phyloP scores from a whole-genome alignment of 2,329 filamentous ascomycete genomes.

The Pezicula radicicola region DNA sequence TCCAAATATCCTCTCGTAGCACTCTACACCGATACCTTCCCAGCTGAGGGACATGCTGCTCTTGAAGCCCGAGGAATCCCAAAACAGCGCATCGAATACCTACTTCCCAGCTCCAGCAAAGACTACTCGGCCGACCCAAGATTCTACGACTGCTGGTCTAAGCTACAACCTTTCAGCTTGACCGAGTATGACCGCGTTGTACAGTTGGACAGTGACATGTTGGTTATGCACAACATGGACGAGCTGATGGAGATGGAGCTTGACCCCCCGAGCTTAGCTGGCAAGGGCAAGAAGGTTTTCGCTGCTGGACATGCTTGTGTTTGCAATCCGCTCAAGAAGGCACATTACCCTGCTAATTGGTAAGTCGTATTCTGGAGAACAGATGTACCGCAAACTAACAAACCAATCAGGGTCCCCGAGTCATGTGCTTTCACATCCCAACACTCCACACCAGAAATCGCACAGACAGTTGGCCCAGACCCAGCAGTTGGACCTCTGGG shows the following conservation, averaged over 20 bases:
- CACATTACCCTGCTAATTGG: constrained; percentile 77
- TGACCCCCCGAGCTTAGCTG: constrained; percentile 51
- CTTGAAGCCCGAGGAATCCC: constrained; percentile 68
- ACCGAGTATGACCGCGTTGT: constrained; percentile 76
- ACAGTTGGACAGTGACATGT: constrained; percentile 86
- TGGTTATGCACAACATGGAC: constrained; percentile 82
- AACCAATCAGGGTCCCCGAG: constrained; percentile 35
- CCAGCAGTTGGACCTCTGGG: constrained; percentile 45
- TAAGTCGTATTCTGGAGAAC: constrained; percentile 26
- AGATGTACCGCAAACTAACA: neutral
- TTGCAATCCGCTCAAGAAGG: constrained; percentile 76
- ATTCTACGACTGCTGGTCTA: constrained; percentile 90
- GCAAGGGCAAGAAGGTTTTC: constrained; percentile 62
- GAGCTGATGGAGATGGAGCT: constrained; percentile 83
- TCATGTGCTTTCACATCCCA: constrained; percentile 59
- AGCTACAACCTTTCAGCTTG: constrained; percentile 76
- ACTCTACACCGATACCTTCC: constrained; percentile 78
- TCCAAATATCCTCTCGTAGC: constrained; percentile 77
- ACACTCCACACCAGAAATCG: constrained; percentile 42
- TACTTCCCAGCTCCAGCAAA: constrained; percentile 62
- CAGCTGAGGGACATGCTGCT: constrained; percentile 62
- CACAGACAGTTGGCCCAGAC: constrained; percentile 43
- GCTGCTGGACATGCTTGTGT: constrained; percentile 82
- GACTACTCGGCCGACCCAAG: constrained; percentile 76
- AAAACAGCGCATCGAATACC: constrained; percentile 66